phyloP scores from a whole-genome alignment of 2,329 filamentous ascomycete genomes.

The Periconia sp. region DNA sequence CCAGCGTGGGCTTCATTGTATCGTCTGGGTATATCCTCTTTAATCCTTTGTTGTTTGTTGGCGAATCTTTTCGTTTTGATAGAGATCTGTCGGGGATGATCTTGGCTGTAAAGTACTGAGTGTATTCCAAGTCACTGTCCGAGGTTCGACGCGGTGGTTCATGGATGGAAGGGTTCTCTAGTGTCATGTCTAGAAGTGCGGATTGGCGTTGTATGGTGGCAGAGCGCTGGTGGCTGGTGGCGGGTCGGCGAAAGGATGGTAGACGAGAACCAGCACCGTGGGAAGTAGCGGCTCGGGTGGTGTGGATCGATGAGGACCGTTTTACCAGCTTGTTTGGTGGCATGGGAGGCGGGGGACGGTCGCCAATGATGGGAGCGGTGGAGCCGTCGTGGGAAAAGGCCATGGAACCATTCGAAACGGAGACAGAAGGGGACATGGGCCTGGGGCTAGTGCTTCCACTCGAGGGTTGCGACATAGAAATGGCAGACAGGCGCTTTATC shows the following conservation, averaged over 20 bases:
- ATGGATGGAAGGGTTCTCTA: constrained; percentile 22
- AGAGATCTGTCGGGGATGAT: constrained; percentile 38
- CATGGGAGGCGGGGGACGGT: constrained; percentile 44
- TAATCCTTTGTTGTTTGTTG: constrained; percentile 41
- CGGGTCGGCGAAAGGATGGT: constrained; percentile 69
- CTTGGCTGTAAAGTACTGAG: constrained; percentile 42
- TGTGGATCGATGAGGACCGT: constrained; percentile 62
- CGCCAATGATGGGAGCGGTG: constrained; percentile 62
- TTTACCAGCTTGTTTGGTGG: constrained; percentile 79
- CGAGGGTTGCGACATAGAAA: constrained; percentile 65
- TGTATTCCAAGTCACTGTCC: constrained; percentile 36
- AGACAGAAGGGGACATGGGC: constrained; percentile 66
- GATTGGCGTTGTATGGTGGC: constrained; percentile 65
- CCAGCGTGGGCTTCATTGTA: constrained; percentile 50
- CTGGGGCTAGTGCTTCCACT: constrained; percentile 66
- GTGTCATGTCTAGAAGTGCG: constrained; percentile 31
- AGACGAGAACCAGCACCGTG: constrained; percentile 62
- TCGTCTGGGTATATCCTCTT: constrained; percentile 49
- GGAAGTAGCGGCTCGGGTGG: constrained; percentile 47
- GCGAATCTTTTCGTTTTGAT: constrained; percentile 45
- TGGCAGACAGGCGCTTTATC: constrained; percentile 70
- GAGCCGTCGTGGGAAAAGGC: constrained; percentile 55
- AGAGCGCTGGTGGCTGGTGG: constrained; percentile 77
- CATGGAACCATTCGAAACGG: constrained; percentile 62
- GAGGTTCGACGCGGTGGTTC: neutral